Conservation (phyloP, 2,329 filamentous ascomycete genomes). For the Amesomyces nigricolor region DNA sequence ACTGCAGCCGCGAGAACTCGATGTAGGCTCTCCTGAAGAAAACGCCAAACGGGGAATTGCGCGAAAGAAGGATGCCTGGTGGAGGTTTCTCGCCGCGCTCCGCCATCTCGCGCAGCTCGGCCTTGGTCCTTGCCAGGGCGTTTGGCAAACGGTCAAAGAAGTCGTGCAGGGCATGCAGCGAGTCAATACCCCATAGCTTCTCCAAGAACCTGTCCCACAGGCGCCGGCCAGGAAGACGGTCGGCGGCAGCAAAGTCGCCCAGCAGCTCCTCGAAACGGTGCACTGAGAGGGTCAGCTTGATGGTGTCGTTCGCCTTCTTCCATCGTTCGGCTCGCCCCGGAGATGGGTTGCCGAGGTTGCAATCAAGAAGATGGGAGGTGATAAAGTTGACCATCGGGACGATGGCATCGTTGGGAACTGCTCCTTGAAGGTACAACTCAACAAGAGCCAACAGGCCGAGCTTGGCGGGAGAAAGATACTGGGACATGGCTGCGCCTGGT, state of each 20-base stretch:
- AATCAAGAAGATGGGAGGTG: conserved; percentile 43
- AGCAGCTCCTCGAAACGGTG: conserved; percentile 57
- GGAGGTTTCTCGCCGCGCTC: conserved; percentile 48
- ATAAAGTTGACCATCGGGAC: conserved; percentile 39
- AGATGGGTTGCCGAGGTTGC: conserved; percentile 29
- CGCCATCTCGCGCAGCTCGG: conserved; percentile 51
- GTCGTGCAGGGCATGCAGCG: conserved; percentile 69
- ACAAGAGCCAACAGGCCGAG: conserved; percentile 76
- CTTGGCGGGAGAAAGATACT: conserved; percentile 84
- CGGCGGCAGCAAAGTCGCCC: conserved; percentile 44
- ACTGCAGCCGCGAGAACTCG: conserved; percentile 75
- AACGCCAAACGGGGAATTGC: conserved; percentile 71
- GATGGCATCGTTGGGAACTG: conserved; percentile 38
- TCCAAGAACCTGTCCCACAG: conserved; percentile 83
- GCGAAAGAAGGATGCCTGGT: conserved; percentile 55
- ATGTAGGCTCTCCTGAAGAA: conserved; percentile 72
- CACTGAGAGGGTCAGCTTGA: conserved; percentile 50
- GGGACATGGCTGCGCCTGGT: conserved; percentile 51
- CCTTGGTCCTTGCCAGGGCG: conserved; percentile 57
- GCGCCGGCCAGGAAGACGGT: conserved; percentile 64
- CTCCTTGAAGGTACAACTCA: conserved; percentile 72
- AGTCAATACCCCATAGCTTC: conserved; percentile 78
- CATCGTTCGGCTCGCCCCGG: conserved; percentile 34
- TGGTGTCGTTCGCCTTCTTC: conserved; percentile 44
- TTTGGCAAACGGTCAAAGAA: conserved; percentile 61